Conservation (phyloP, 2,329 filamentous ascomycete genomes). For the Conoideocrella luteorostrata region DNA sequence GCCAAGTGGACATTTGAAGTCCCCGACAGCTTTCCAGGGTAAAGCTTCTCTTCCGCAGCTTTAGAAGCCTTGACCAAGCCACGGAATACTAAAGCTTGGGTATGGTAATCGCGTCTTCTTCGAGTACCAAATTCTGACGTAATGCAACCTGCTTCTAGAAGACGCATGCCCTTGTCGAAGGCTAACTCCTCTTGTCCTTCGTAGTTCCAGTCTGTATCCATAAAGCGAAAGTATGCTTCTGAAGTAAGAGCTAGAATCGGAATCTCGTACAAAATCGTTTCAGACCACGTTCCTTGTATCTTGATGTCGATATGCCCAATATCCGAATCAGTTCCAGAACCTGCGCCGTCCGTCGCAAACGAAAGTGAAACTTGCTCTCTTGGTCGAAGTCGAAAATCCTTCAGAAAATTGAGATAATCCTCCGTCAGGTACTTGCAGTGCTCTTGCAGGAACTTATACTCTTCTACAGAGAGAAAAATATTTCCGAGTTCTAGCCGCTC, state of each 20-base stretch:
- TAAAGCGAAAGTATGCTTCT: constrained; percentile 96
- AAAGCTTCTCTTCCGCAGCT: constrained; percentile 58
- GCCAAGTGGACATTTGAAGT: constrained; percentile 97
- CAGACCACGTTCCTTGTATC: constrained; percentile 79
- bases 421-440: constrained; percentile 75
- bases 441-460: constrained; percentile 69
- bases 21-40: constrained; percentile 69
- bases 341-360: constrained; percentile 50
- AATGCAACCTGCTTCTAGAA: constrained; percentile 77
- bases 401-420: constrained; percentile 75
- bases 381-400: constrained; percentile 74
- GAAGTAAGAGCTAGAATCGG: constrained; percentile 86
- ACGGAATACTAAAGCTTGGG: constrained; percentile 83
- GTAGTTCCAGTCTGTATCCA: constrained; percentile 88
- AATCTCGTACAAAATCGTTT: constrained; percentile 97
- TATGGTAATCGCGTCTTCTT: constrained; percentile 86
- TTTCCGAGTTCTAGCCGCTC: constrained; percentile 65
- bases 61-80: constrained; percentile 75
- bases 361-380: constrained; percentile 69
- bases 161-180: constrained; percentile 67
- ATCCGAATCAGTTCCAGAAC: constrained; percentile 58
- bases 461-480: constrained; percentile 70
- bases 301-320: constrained; percentile 70
- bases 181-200: constrained; percentile 81
- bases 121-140: constrained; percentile 94